Evolutionary conservation across 345 rosid species (phyloP).

Genomic region (Acer campestre): DNA sequence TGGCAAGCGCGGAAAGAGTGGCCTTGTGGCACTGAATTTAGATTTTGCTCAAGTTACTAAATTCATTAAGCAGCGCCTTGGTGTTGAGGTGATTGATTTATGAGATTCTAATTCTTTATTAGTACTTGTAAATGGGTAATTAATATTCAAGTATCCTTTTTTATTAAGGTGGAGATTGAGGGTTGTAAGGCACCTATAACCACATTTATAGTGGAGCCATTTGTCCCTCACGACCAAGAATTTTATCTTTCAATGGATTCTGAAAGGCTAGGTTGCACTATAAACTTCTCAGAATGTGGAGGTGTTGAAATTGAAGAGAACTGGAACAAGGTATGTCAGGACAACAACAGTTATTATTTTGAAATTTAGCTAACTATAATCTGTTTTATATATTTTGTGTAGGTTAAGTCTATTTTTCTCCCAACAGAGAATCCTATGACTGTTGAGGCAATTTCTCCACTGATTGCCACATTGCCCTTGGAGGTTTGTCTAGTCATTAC

Average conservation of each 20-base stretch:
- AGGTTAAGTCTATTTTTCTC: slow-evolving; percentile 80
- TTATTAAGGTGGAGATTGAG: slow-evolving; percentile 84
- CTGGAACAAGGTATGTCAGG: slow-evolving; percentile 73
- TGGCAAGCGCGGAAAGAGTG: slow-evolving; percentile 92
- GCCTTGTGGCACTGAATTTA: slow-evolving; percentile 81
- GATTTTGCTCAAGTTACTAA: slow-evolving; percentile 93
- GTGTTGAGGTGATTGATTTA: slow-evolving; percentile 60
- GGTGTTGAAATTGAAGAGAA: slow-evolving; percentile 96
- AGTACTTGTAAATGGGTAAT: neutral
- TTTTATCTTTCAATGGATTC: slow-evolving; percentile 78
- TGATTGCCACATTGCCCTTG: slow-evolving; percentile 87
- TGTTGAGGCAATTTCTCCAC: slow-evolving; percentile 69
- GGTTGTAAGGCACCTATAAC: slow-evolving; percentile 90
- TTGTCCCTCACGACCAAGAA: slow-evolving; percentile 84
- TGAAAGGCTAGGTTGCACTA: slow-evolving; percentile 81
- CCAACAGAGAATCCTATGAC: slow-evolving; percentile 72
- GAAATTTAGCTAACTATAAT: neutral
- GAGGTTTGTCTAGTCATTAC: slow-evolving; percentile 43
- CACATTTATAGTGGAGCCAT: slow-evolving; percentile 89
- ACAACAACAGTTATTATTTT: neutral
- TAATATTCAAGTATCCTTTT: neutral
- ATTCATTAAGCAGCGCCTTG: slow-evolving; percentile 80
- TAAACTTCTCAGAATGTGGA: slow-evolving; percentile 90
- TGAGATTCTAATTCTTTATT: slow-evolving; percentile 4
- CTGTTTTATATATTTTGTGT: slow-evolving; percentile 19